Evolutionary conservation across 148 eudicot species (phyloP), one percentile per base, ranked within the genome.

Genomic region (Vaccinium corymbosum): DNA sequence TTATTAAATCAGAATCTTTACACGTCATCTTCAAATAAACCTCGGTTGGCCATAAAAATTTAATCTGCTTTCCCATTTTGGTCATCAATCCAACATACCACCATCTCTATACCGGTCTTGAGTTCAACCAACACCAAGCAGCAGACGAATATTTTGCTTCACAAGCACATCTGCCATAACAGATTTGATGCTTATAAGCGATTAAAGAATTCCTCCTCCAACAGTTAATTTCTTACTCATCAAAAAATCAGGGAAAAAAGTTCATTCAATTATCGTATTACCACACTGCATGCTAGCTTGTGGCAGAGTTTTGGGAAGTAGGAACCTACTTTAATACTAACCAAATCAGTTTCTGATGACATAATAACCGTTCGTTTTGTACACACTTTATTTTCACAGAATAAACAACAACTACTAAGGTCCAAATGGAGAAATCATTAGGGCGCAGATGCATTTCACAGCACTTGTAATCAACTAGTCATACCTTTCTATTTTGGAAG

Each of bases 1-100:
- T 66, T 66, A 66, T 51, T 29, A 77, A 51, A 77, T 77, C 80
- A 78, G 61, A 52, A 51, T 51, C 55, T 29, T 75, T 77, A 38
- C n/a, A 50, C 16, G 51, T 75, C 20, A n/a, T 52, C 80, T 77
- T 77, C 61, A 52, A 12, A 14, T 42, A 50, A 52, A 51, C 9
- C 55, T 50, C n/a, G 80, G 9, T 78, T 78, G 61, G 42, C 42
- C 38, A 27, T 29, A 77, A 78, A 51, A 51, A 50, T 11, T 51
- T 51, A 25, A 13, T 78, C 27, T 52, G 59, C 51, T 49, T 25
- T 27, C 61, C 61, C 61, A 78, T 51, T 50, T 25, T 52, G 20
- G 61, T 29, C 42, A 51, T 78, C 80, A 78, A 52, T 52, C 38
- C 15, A 52, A 75, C 79, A 75, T 10, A 51, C 15, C 61, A 52